These are phyloP conservation scores for Evernia prunastri DNA, from an alignment of 495 filamentous ascomycete species.

Conservation along the genomic window DNA sequence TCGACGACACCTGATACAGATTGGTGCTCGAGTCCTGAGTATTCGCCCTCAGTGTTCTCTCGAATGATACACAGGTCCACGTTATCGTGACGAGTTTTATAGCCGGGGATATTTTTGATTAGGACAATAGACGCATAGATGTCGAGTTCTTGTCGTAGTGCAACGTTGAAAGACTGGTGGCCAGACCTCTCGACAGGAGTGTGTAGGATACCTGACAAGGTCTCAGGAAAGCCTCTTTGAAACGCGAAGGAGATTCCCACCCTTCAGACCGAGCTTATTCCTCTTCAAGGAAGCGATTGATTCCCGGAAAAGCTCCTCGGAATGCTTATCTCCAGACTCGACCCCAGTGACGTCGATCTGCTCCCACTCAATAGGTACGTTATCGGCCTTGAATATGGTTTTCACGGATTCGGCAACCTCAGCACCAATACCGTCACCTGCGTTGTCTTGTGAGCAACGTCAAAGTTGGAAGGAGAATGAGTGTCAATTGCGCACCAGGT, in stretches of 20 bases:
- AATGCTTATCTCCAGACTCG: constrained; percentile 77
- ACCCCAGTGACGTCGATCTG: constrained; percentile 95
- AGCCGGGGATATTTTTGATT: constrained; percentile 98
- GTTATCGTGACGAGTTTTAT: constrained; percentile 91
- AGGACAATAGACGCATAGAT: constrained; percentile 98
- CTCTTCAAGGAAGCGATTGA: constrained; percentile 90
- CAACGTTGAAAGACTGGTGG: constrained; percentile 99
- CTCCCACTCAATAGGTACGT: constrained; percentile 97
- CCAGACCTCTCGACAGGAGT: constrained; percentile 95
- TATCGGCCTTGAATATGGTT: constrained; percentile 99
- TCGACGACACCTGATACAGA: constrained; percentile 95
- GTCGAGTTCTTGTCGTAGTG: constrained; percentile 95
- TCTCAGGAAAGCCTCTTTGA: constrained; percentile 12
- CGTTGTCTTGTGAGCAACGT: constrained; percentile 18
- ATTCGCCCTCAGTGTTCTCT: constrained; percentile 99
- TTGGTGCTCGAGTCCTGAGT: constrained; percentile 97
- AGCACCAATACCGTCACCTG: constrained; percentile 93
- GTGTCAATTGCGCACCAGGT: constrained; percentile 53
- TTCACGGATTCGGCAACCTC: constrained; percentile 97
- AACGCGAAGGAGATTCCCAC: constrained; percentile 30
- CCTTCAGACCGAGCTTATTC: constrained; percentile 97
- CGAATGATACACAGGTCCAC: constrained; percentile 98
- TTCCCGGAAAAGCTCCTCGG: constrained; percentile 90
- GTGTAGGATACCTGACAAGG: constrained; percentile 68
- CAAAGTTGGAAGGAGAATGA: constrained; percentile 11